phyloP scores from a whole-genome alignment of 225 moss, liverwort and hornwort genomes.

The Rhytidiadelphus loreus region DNA sequence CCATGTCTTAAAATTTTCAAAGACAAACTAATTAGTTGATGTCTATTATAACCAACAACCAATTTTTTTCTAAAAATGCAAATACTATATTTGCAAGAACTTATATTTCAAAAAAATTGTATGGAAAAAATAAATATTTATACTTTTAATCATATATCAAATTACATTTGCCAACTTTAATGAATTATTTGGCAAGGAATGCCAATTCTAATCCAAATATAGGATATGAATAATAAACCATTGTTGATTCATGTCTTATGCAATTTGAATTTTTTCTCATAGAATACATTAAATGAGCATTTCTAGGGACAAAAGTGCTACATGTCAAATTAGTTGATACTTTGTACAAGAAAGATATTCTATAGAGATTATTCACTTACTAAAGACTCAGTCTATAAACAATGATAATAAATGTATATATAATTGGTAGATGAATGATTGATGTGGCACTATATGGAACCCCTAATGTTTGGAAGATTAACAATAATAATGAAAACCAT shows the following conservation, averaged over 20 bases:
- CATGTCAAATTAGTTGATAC: background rate
- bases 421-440: background rate
- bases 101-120: too few relatives aligned
- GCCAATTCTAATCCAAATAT: too few relatives aligned
- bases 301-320: background rate
- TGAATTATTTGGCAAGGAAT: too few relatives aligned
- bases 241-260: background rate
- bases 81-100: too few relatives aligned
- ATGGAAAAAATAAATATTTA: too few relatives aligned
- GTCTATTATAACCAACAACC: fast-evolving
- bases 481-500: background rate
- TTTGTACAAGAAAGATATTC: background rate
- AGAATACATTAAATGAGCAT: background rate
- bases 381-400: background rate
- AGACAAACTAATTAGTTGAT: too few relatives aligned
- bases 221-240: background rate
- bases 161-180: too few relatives aligned
- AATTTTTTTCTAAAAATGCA: too few relatives aligned
- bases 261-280: background rate
- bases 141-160: too few relatives aligned
- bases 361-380: background rate
- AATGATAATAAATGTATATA: too few relatives aligned
- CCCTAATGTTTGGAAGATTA: background rate
- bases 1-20: too few relatives aligned
- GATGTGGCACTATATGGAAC: background rate